These are phyloP conservation scores for Ceratocystis papillata DNA, from an alignment of 2,329 filamentous ascomycete genomes.

Conservation along the genomic window DNA sequence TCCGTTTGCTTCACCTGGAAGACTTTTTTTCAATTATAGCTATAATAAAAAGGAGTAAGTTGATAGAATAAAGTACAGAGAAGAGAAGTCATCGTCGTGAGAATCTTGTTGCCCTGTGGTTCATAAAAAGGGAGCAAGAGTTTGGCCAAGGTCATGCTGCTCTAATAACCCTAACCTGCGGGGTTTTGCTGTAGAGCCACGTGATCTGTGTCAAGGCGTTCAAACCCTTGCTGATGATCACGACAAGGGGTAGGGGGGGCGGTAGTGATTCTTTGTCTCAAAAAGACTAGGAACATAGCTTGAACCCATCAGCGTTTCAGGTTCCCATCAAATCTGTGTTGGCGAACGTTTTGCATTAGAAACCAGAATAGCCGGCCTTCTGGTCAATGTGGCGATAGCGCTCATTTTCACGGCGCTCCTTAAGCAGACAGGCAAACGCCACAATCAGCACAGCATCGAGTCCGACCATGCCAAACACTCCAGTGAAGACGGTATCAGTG, in stretches of 20 bases:
- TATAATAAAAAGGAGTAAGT: neutral
- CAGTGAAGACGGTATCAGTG: slow-evolving; percentile 67
- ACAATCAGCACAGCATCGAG: slow-evolving; percentile 59
- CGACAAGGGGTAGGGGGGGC: too few relatives aligned
- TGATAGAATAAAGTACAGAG: slow-evolving; percentile 13
- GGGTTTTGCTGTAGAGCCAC: neutral
- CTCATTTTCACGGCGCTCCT: slow-evolving; percentile 69
- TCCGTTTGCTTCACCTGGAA: slow-evolving; percentile 1
- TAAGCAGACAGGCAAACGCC: slow-evolving; percentile 62
- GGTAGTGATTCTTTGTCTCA: too few relatives aligned
- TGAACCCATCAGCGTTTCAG: neutral
- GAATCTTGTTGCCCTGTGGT: neutral
- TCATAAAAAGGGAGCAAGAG: neutral
- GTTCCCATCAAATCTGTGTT: neutral
- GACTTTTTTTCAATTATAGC: neutral
- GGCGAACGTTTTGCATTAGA: slow-evolving; percentile 31
- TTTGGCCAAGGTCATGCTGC: neutral
- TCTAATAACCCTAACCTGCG: neutral
- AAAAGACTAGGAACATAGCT: neutral
- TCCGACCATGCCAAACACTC: slow-evolving; percentile 66
- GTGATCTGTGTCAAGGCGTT: neutral
- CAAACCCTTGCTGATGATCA: too few relatives aligned
- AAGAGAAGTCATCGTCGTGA: neutral
- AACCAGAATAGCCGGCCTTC: slow-evolving; percentile 51
- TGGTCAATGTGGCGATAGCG: slow-evolving; percentile 72